Evolutionary conservation across 108 stramenopile genomes (phyloP).

Genomic region (Cyclotella distinguenda): DNA sequence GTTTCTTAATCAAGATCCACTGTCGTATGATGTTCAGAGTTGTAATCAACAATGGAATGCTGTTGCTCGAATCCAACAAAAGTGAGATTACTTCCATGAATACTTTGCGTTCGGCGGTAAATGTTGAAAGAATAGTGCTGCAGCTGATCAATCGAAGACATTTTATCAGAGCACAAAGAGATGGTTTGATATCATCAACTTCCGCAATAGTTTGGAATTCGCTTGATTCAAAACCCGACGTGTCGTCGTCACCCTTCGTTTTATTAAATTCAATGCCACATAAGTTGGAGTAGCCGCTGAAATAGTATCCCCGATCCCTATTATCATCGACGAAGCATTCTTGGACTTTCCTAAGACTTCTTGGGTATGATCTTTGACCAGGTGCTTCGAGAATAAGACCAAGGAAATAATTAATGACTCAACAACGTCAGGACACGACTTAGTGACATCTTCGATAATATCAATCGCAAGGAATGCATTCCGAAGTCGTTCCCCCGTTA

Average conservation of each 20-base stretch:
- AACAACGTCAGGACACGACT: constrained; percentile 25
- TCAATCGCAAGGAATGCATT: constrained; percentile 44
- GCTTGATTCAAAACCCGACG: background rate
- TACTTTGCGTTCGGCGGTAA: constrained; percentile 53
- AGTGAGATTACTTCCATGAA: constrained; percentile 54
- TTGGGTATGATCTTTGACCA: constrained; percentile 46
- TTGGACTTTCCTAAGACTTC: constrained; percentile 7
- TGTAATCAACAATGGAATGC: constrained; percentile 59
- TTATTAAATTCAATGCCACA: constrained; percentile 34
- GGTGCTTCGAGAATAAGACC: constrained; percentile 39
- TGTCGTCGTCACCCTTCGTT: constrained; percentile 12
- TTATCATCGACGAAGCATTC: constrained; percentile 33
- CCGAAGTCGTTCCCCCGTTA: constrained; percentile 10
- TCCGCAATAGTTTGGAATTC: constrained; percentile 14
- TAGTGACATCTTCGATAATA: constrained; percentile 55
- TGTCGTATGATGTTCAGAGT: constrained; percentile 58
- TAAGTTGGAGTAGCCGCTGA: constrained; percentile 59
- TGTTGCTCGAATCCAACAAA: constrained; percentile 70
- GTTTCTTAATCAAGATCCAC: constrained; percentile 52
- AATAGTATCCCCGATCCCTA: constrained; percentile 32
- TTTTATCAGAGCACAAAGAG: constrained; percentile 13
- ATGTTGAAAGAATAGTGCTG: constrained; percentile 47
- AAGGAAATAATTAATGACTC: constrained; percentile 54
- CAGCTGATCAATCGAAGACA: constrained; percentile 52
- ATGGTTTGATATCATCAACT: constrained; percentile 16